Base-by-base conservation (phyloP, 2,329 filamentous ascomycete genomes). In the Orbilia javanica region DNA sequence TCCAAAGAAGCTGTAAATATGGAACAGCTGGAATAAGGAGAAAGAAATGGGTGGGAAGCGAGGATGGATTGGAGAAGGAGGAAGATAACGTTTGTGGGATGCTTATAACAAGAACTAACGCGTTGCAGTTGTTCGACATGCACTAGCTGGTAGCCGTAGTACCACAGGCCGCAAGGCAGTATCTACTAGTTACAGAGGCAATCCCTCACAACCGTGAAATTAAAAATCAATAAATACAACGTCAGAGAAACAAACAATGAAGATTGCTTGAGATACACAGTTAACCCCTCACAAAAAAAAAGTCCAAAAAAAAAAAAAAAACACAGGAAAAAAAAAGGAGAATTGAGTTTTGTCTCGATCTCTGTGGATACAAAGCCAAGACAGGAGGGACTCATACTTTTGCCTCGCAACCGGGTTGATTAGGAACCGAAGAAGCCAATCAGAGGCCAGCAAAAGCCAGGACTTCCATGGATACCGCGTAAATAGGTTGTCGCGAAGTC, bases 401-500 rank as follows among this genome's bases (percentile, higher is more conserved):
- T 72, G 57, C 68, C 57, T 57, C 57, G 55, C 46, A 53, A 53
- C 31, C 36, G 50, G 34, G 50, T 25, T 1, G 53, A 27, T n/a
- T 27, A 25, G 39, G 57, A 18, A 7, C 4, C 22, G 63, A 29
- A 46, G 2, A n/a, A 60, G 39, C 69, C 69, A 73, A 73, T 73
- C 31, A 50, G 22, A 42, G 48, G 8, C 10, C 11, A 8, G 22
- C 6, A 6, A 5, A 34, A 8, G 13, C 6, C 7, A 20, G n/a
- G 31, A 34, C 34, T 31, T 25, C 31, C 65, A 57, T 50, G 64
- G 65, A 57, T 68, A 44, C 66, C 73, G 66, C 73, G 72, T 77
- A 69, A 52, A 70, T 69, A 50, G 53, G 39, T 57, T 57, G 67
- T 67, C 74, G 74, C 74, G 74, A 72, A 71, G 67, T 78, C 74